Evolutionary conservation across 2,329 filamentous ascomycete genomes (phyloP).

Genomic region (Phialocephala subalpina): DNA sequence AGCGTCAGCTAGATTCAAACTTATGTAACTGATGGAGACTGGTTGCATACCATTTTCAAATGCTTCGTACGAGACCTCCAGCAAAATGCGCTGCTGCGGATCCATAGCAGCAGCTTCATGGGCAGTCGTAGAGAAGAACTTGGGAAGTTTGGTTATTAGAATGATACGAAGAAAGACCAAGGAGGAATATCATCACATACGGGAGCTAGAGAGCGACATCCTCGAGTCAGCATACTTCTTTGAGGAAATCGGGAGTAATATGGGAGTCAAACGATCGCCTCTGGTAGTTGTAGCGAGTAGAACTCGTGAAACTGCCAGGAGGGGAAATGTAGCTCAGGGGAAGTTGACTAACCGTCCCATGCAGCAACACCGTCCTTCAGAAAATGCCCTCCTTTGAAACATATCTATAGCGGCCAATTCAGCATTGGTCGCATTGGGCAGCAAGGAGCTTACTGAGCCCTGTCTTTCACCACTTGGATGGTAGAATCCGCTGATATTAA

Average conservation of each 20-base stretch:
- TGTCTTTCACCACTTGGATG: slow-evolving; percentile 21
- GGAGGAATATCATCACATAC: slow-evolving; percentile 9
- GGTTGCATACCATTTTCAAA: slow-evolving; percentile 24
- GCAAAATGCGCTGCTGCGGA: slow-evolving; percentile 59
- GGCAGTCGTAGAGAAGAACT: slow-evolving; percentile 32
- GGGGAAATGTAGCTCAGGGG: too few species aligned
- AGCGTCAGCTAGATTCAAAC: neutral
- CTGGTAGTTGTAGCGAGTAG: too few species aligned
- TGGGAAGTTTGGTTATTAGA: neutral
- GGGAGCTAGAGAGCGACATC: too few species aligned
- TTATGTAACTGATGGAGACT: neutral
- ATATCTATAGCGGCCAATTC: slow-evolving; percentile 13
- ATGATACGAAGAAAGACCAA: neutral
- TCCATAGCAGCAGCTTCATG: slow-evolving; percentile 44
- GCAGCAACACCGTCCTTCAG: slow-evolving; percentile 26
- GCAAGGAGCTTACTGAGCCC: slow-evolving; percentile 14
- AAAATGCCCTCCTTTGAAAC: slow-evolving; percentile 26
- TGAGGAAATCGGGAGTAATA: too few species aligned
- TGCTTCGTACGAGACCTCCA: slow-evolving; percentile 47
- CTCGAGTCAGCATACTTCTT: too few species aligned
- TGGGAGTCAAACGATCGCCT: too few species aligned
- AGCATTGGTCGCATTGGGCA: neutral
- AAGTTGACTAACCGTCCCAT: too few species aligned
- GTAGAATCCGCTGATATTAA: slow-evolving; percentile 18
- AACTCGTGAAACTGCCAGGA: too few species aligned